Conservation (phyloP, 2,329 filamentous ascomycete genomes). For the Talaromyces sp. region DNA sequence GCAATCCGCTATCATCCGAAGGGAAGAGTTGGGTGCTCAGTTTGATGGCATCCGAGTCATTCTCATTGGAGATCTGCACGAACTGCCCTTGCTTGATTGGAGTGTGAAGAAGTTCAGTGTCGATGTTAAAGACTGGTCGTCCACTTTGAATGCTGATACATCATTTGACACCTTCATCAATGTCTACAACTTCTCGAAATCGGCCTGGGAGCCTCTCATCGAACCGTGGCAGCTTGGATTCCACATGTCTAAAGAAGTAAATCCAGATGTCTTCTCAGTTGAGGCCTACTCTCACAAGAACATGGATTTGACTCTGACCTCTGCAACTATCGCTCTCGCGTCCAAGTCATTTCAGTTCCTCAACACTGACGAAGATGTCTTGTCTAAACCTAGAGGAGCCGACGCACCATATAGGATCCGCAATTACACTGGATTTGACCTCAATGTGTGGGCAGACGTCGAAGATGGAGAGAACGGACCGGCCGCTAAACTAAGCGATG, state of each 20-base stretch:
- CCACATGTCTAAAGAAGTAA: constrained; percentile 74
- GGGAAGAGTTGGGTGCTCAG: constrained; percentile 79
- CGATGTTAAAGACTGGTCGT: constrained; percentile 86
- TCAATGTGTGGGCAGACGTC: constrained; percentile 77
- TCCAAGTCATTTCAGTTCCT: constrained; percentile 93
- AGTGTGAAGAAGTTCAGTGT: constrained; percentile 87
- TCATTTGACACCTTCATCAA: constrained; percentile 94
- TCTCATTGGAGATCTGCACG: constrained; percentile 91
- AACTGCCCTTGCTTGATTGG: constrained; percentile 89
- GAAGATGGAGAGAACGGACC: constrained; percentile 63
- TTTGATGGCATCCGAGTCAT: constrained; percentile 88
- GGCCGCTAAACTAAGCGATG: constrained; percentile 78
- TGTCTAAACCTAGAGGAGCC: constrained; percentile 85
- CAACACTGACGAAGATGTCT: constrained; percentile 79
- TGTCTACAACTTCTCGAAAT: constrained; percentile 98
- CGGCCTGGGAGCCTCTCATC: constrained; percentile 92
- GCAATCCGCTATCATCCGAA: constrained; percentile 56
- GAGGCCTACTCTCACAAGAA: constrained; percentile 85
- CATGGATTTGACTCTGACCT: constrained; percentile 88
- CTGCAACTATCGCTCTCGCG: constrained; percentile 85
- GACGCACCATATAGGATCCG: constrained; percentile 91
- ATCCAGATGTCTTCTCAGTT: constrained; percentile 72
- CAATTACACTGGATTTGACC: constrained; percentile 92
- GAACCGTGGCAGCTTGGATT: constrained; percentile 97
- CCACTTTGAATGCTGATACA: constrained; percentile 78